Base-by-base conservation (phyloP, 1,284 basidiomycete genomes). In the Taiwanofungus camphoratus region DNA sequence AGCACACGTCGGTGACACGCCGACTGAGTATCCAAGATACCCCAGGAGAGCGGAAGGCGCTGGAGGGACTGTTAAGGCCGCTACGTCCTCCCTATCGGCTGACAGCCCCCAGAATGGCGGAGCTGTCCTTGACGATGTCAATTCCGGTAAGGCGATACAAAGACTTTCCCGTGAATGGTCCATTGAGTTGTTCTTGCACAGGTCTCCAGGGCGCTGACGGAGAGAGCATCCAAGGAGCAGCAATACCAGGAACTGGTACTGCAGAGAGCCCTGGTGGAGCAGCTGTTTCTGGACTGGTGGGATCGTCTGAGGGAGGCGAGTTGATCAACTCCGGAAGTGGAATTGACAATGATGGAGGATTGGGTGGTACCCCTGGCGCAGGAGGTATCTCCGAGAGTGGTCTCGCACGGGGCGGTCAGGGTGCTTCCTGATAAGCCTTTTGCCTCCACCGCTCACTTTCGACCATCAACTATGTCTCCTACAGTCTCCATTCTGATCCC, bases 141-240 rank as follows among this genome's bases (percentile, higher is more conserved):
- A 23, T 12, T 30, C 18, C 9, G 31, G 39, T 41, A 18, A 15
- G 39, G 31, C 8, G 12, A 9, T 9, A 33, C 26, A 29, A 29
- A 29, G 8, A 29, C 26, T 29, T 29, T 8, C 26, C n/a, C 9
- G 9, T 29, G 26, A 8, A 29, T 29, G 9, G 26, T 9, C n/a
- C 26, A 29, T 29, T 29, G 26, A 29, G 9, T n/a, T 29, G 9
- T 7, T 13, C 19, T 20, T 19, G 7, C 18, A 19, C 36, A 39
- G 36, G 19, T 26, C 4, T 20, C 11, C 15, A 5, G 11, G 39
- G 44, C 21, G 29, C 32, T 13, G 26, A 22, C 7, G 44, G 38
- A 5, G 11, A 46, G 34, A 41, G 44, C 34, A 37, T 41, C 29
- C 39, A 26, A 5, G 44, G 44, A 12, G 39, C 39, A 8, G 39